phyloP scores from a whole-genome alignment of 192 early-diverging fungal genomes.

The Gaertneriomyces semiglobifer region DNA sequence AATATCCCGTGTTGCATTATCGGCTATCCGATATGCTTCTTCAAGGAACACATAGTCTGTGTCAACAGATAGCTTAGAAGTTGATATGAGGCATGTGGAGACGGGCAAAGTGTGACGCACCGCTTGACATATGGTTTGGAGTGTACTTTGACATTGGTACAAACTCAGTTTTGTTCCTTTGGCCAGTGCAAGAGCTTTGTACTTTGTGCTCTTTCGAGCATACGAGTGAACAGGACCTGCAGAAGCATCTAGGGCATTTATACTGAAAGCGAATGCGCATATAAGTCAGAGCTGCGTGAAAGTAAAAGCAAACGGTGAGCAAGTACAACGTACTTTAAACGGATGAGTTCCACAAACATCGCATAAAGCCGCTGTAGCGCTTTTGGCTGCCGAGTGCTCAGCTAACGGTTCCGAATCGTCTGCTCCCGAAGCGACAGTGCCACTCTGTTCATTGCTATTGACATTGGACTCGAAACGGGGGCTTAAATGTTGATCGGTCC shows the following conservation, averaged over 20 bases:
- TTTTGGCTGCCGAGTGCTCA: no score
- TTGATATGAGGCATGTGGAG: not conserved
- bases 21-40: conserved; percentile 55
- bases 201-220: conserved; percentile 68
- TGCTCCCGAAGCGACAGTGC: no score
- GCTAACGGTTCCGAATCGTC: no score
- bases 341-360: conserved; percentile 2
- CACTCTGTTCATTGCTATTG: no score
- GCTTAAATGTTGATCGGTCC: no score
- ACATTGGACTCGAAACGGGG: no score
- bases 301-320: not conserved
- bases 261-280: conserved; percentile 36
- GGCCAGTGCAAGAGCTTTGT: conserved; percentile 56
- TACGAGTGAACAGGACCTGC: conserved; percentile 59
- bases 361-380: not conserved
- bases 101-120: conserved; percentile 30
- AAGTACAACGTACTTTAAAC: not conserved
- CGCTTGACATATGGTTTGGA: conserved; percentile 66
- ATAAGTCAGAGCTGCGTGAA: not conserved
- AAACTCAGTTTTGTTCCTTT: conserved; percentile 60
- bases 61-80: not conserved
- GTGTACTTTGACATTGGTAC: conserved; percentile 58
- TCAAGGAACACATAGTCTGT: conserved; percentile 67
- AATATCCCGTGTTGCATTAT: conserved; percentile 49
- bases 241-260: conserved; percentile 66